phyloP scores from a whole-genome alignment of 495 filamentous ascomycete genomes.

The Penicillium taxi region DNA sequence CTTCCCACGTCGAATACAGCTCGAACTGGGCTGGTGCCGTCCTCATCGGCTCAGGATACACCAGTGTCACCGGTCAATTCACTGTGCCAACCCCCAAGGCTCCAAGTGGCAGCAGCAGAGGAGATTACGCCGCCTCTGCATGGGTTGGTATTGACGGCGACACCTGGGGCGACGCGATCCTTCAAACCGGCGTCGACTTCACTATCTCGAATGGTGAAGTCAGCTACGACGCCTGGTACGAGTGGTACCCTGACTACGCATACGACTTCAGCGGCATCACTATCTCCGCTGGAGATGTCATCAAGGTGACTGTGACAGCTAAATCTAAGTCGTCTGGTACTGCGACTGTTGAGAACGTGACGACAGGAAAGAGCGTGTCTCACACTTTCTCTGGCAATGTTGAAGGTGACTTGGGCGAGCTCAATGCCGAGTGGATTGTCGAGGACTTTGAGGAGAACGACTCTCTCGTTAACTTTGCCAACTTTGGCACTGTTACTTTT shows the following conservation, averaged over 20 bases:
- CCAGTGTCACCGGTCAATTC: constrained; percentile 39
- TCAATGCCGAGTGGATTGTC: constrained; percentile 56
- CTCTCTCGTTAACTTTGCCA: constrained; percentile 41
- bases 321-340: constrained; percentile 37
- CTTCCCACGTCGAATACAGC: constrained; percentile 31
- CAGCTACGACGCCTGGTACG: constrained; percentile 49
- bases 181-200: constrained; percentile 53
- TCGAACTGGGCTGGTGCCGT: constrained; percentile 51
- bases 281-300: constrained; percentile 44
- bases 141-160: constrained; percentile 55
- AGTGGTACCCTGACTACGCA: constrained; percentile 52
- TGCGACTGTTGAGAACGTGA: constrained; percentile 43
- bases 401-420: constrained; percentile 19
- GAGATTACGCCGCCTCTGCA: constrained; percentile 45
- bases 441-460: constrained; percentile 45
- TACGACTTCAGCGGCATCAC: constrained; percentile 43
- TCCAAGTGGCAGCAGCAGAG: constrained; percentile 27
- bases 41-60: constrained; percentile 37
- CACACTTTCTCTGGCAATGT: constrained; percentile 35
- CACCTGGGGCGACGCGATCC: constrained; percentile 43
- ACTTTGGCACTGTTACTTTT: constrained; percentile 47
- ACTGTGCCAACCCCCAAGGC: constrained; percentile 42
- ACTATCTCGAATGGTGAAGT: constrained; percentile 26
- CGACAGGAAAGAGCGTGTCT: constrained; percentile 42
- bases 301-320: constrained; percentile 44